Base-by-base conservation (phyloP, 2,329 filamentous ascomycete genomes). In the Cladophialophora yegresii region DNA sequence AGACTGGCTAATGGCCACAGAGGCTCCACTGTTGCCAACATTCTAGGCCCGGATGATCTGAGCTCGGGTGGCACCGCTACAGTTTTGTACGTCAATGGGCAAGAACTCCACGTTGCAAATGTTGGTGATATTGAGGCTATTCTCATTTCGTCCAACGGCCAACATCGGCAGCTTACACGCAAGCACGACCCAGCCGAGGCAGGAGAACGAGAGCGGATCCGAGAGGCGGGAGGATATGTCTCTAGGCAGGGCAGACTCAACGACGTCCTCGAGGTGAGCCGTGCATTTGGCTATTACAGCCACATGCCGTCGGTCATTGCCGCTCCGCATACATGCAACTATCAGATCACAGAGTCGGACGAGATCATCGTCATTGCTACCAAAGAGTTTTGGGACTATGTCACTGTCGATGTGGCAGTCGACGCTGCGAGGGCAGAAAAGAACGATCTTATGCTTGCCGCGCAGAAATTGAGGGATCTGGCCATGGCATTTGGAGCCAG, bases 81-180 rank as follows among this genome's bases (percentile, higher is more conserved):
- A 0, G 90, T 98, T 2, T 83, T 95, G 58, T 99, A 96, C 72
- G 80, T 99, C 33, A 89, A 93, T 71, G 89, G 90, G 70, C 93
- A 92, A 77, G 92, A 98, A 71, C 84, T 99, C 2, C 97, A 91
- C 73, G 89, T 98, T 60, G 95, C 93, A 67, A 99, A 99, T 72
- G 91, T 99, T 23, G 95, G 95, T 58, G 92, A 99, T 77, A 92
- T 90, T 4, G 92, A 98, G 77, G 93, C 93, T n/a, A 90, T 99
- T 78, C 83, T 98, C 22, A 95, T 99, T 68, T 90, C 93, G 72
- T 91, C 90, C 1, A 92, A 96, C 74, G 92, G 92, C 45, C 86
- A 88, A 26, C 86, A 95, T 77, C 88, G 88, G 72, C 88, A 93
- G 69, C 82, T 99, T 70, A 98, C 95, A 2, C 84, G 87, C 64